Base-by-base conservation (phyloP, 2,329 filamentous ascomycete species). In the Penicillium sp. region DNA sequence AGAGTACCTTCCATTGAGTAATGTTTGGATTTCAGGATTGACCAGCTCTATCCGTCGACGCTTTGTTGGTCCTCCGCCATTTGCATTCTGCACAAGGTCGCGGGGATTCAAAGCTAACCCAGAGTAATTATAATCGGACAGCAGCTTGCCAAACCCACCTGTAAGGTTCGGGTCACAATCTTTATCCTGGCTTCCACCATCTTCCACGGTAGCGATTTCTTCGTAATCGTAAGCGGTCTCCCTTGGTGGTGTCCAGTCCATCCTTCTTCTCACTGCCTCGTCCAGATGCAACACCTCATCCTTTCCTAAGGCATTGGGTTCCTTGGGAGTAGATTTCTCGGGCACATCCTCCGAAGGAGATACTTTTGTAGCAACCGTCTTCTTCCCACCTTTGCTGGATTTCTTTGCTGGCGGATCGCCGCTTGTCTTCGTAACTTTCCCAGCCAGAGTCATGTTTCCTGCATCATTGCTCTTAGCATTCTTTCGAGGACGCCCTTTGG, bases 171-270 rank as follows among this genome's bases (percentile, higher is more conserved):
- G 4, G 21, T 57, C 52, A 19, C 17, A 12, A 15, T 6, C 50
- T 19, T 43, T 51, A 29, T 56, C 31, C 43, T 50, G 38, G 17
- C 37, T 49, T 1, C 43, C 49, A 19, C 55, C 50, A 25, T 57
- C 57, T 8, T 59, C 61, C 33, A 64, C 57, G 40, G 67, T 64
- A 33, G 60, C 62, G 40, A 60, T 65, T 56, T 69, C 58, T 3
- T 69, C 57, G 1, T 42, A 38, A 29, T 69, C 57, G 1, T 38
- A 38, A 29, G 63, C 64, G 42, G 78, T 78, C 35, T 78, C 69
- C 47, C 78, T 80, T 4, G 85, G 82, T 2, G 88, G 89, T 1
- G 89, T 92, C 89, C 89, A 92, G 57, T 87, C 81, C 15, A 75
- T 68, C 59, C 85, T 81, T 58, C 89, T 80, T 46, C 75, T 77